phyloP scores from a whole-genome alignment of 371 early-diverging fungal species.

The Saksenaea vasiformis region DNA sequence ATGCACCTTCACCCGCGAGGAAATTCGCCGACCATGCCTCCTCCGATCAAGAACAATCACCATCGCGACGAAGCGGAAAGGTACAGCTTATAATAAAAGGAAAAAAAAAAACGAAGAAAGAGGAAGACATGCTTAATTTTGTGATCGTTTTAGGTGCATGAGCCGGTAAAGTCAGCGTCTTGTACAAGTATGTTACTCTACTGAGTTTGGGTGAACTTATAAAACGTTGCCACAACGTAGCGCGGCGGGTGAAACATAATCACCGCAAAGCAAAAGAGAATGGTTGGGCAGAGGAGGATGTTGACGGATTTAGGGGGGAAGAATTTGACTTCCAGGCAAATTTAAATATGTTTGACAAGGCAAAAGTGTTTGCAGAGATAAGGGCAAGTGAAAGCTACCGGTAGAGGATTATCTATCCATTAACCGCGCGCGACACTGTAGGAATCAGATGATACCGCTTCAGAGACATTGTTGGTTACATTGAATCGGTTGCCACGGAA shows the following conservation, averaged over 20 bases:
- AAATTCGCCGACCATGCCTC: constrained; percentile 2
- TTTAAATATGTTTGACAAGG: constrained; percentile 78
- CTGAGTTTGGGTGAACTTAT: background rate
- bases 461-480: constrained; percentile 71
- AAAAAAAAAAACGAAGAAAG: background rate
- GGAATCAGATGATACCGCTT: constrained; percentile 69
- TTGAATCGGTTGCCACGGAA: constrained; percentile 59
- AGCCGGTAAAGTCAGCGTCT: background rate
- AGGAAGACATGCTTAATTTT: too few species aligned
- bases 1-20: background rate
- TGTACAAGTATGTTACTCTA: background rate
- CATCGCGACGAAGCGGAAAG: constrained; percentile 5
- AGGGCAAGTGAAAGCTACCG: too few species aligned
- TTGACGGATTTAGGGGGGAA: constrained; percentile 56
- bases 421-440: too few species aligned
- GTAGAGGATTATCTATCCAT: too few species aligned
- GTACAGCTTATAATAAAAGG: background rate
- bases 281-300: constrained; percentile 64
- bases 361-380: constrained; percentile 80
- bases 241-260: constrained; percentile 1
- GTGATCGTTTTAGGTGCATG: background rate
- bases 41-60: constrained; percentile 3
- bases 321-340: constrained; percentile 87
- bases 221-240: background rate
- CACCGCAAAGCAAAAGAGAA: constrained; percentile 14